Percentiles rank a stretch among this genome's conserved stretches.
Conservation (phyloP, 2,329 filamentous ascomycete genomes). For the Botryosphaeria dothidea region DNA sequence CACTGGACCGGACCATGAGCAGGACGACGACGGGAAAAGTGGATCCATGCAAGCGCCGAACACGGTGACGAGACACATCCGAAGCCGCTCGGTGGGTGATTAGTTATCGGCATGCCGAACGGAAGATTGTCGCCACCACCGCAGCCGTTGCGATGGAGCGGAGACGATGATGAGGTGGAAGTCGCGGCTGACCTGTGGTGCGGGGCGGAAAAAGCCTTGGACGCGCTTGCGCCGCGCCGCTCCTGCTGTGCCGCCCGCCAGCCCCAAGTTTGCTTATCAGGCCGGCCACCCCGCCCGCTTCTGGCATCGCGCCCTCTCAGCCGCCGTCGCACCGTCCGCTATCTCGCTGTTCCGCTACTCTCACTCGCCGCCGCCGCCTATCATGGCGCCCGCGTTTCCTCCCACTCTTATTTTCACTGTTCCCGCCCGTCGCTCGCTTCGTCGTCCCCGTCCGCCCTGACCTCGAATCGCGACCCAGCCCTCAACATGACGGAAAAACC, state of each 20-base stretch:
- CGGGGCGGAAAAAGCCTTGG: not conserved
- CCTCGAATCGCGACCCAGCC: not conserved
- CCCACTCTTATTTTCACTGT: not conserved
- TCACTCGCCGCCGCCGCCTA: not conserved
- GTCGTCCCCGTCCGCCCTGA: not conserved
- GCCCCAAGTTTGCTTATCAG: not conserved
- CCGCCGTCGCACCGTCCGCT: not conserved
- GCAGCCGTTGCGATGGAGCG: not conserved
- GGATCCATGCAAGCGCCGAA: not conserved
- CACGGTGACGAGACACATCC: not conserved
- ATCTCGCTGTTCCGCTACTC: not conserved
- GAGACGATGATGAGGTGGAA: not conserved
- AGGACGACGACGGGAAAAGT: slow-evolving; percentile 5
- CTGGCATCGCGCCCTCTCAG: not conserved
- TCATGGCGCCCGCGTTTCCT: not conserved
- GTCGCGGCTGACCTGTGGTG: not conserved
- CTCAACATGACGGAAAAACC: not conserved
- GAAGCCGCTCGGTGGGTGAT: not conserved
- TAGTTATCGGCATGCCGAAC: not conserved
- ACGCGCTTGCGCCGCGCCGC: not conserved
- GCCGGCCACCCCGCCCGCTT: not conserved
- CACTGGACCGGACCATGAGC: not conserved
- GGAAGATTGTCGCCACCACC: not conserved
- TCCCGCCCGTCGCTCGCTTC: not conserved
- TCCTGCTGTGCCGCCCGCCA: not conserved